phyloP scores from a whole-genome alignment of 2,329 filamentous ascomycete species.

The Claviceps sp. region DNA sequence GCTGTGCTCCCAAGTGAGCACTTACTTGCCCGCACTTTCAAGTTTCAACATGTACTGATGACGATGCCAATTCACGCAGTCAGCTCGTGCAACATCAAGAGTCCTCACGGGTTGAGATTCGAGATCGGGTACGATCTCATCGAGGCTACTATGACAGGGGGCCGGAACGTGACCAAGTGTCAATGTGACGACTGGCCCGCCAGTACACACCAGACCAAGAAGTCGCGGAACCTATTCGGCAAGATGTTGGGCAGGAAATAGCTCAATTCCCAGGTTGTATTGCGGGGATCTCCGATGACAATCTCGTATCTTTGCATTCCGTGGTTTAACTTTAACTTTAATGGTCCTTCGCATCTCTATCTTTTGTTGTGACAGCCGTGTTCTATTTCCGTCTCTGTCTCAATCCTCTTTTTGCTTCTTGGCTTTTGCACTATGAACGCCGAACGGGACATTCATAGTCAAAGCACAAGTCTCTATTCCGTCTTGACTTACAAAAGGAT shows the following conservation, averaged over 20 bases:
- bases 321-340: too few relatives aligned
- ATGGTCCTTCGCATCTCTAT: neutral
- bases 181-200: slow-evolving; percentile 1
- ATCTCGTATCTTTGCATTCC: too few relatives aligned
- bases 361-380: too few relatives aligned
- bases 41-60: too few relatives aligned
- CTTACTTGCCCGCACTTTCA: too few relatives aligned
- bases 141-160: slow-evolving; percentile 10
- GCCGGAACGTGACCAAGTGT: slow-evolving; percentile 1
- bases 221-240: neutral
- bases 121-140: slow-evolving; percentile 14
- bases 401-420: neutral
- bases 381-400: neutral
- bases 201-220: neutral
- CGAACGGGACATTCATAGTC: too few relatives aligned
- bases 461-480: too few relatives aligned
- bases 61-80: slow-evolving; percentile 1
- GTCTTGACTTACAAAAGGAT: too few relatives aligned
- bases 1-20: too few relatives aligned
- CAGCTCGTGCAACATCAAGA: slow-evolving; percentile 6
- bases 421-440: neutral
- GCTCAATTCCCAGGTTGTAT: neutral
- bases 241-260: slow-evolving; percentile 1
- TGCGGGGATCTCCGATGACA: neutral
- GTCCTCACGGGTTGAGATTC: slow-evolving; percentile 11